A percentile compares a stretch with the other conserved stretches of the same genome.
Conservation (phyloP, 345 rosid genomes). For the Eucalyptus pauciflora region DNA sequence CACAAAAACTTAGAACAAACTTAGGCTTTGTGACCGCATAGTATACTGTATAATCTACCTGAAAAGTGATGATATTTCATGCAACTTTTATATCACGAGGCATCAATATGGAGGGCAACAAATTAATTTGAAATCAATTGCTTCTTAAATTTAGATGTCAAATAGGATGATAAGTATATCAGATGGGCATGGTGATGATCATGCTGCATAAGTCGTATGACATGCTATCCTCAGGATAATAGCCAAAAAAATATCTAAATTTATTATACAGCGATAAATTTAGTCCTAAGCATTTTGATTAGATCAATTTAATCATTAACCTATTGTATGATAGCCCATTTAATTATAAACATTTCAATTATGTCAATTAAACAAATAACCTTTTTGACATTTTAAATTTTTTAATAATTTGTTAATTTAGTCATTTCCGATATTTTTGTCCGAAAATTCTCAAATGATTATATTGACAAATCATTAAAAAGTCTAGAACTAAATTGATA, state of each 20-base stretch:
- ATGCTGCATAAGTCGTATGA: accelerated
- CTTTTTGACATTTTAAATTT: no score
- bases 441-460: not conserved
- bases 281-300: accelerated
- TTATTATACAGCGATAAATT: accelerated
- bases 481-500: accelerated
- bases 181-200: accelerated
- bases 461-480: no score
- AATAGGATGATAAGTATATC: not conserved
- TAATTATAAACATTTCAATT: no score
- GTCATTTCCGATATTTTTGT: accelerated
- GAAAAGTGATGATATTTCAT: not conserved
- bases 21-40: not conserved
- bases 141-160: not conserved
- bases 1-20: not conserved
- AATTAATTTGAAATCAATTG: no score
- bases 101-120: not conserved
- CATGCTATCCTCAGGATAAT: accelerated
- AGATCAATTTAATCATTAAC: accelerated
- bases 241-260: accelerated
- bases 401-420: no score
- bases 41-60: not conserved
- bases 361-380: no score
- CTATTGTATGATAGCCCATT: accelerated
- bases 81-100: not conserved